Evolutionary conservation across 148 eudicot genomes (phyloP), one percentile per base, ranked within the genome.

Genomic region (Fallopia convolvulus): DNA sequence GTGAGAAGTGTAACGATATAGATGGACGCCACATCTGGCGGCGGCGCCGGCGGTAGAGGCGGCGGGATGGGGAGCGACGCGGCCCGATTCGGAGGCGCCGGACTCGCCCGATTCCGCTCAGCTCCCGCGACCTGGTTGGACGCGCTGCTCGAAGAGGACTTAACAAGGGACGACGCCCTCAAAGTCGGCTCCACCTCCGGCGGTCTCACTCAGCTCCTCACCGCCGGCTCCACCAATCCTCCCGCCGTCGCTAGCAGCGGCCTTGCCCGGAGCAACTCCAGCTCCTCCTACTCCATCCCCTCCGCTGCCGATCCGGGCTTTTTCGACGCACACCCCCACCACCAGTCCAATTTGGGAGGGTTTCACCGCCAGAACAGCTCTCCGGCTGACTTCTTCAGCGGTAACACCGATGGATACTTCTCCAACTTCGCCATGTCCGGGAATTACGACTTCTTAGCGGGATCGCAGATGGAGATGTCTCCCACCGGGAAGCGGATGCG

Each of bases 121-220:
- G 98, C 98, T 75, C 98, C 98, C 47, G 97, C 96, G 58, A 89
- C 89, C 14, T 94, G 98, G 98, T 75, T 94, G 10, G 98, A 94
- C 77, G 93, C 98, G 5, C 78, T 94, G 1, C 89, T 94, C 2
- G 98, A 90, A 2, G 89, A 83, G 21, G 92, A 90, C 65, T 50
- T 68, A 7, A 76, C 78, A 4, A n/a, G 46, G 3, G 74, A 61
- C 11, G 90, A 90, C 60, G 77, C 87, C 4, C 83, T 83, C 9
- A 89, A 87, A 44, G 81, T 68, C 18, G 68, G 77, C 9, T 75
- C 40, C 13, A 71, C 39, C 55, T 76, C 39, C 74, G 77, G 74
- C 11, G 74, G 83, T 14, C 84, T 86, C 1, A 86, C 88, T 61
- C 84, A 86, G 80, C 84, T 86, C 10, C 84, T 86, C 21, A 79